Conservation (phyloP, 495 filamentous ascomycete genomes). For the Daldinia childiae region DNA sequence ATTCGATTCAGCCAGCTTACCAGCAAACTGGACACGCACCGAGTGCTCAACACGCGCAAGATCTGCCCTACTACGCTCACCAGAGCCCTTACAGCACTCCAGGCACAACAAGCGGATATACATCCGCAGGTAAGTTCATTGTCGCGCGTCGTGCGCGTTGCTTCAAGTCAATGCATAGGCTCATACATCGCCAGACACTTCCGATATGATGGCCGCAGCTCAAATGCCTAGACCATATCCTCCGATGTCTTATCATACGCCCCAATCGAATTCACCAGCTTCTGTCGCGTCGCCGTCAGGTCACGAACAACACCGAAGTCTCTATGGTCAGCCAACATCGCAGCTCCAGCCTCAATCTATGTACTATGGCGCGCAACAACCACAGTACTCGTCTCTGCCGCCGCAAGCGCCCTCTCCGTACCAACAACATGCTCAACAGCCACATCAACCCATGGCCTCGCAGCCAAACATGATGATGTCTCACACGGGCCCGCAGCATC, state of each 20-base stretch:
- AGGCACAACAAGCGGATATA: slow-evolving; percentile 74
- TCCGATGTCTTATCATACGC: slow-evolving; percentile 90
- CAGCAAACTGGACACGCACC: slow-evolving; percentile 55
- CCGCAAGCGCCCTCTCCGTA: slow-evolving; percentile 77
- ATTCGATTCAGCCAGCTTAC: slow-evolving; percentile 62
- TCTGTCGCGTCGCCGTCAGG: slow-evolving; percentile 90
- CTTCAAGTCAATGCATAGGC: slow-evolving; percentile 21
- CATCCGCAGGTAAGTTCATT: slow-evolving; percentile 76
- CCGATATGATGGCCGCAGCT: slow-evolving; percentile 93
- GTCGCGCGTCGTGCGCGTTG: slow-evolving; percentile 31
- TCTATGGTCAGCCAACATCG: slow-evolving; percentile 83
- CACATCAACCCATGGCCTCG: slow-evolving; percentile 68
- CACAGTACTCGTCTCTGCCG: slow-evolving; percentile 75
- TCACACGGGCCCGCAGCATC: slow-evolving; percentile 62
- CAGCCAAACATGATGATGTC: slow-evolving; percentile 67
- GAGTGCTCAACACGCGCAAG: slow-evolving; percentile 67
- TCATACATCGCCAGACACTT: slow-evolving; percentile 68
- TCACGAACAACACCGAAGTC: slow-evolving; percentile 86
- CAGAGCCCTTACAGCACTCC: slow-evolving; percentile 78
- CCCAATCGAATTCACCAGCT: slow-evolving; percentile 95
- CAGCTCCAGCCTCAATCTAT: slow-evolving; percentile 79
- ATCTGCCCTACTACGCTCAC: slow-evolving; percentile 77
- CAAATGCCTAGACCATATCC: slow-evolving; percentile 89
- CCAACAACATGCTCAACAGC: slow-evolving; percentile 74
- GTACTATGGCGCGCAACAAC: slow-evolving; percentile 70